Evolutionary conservation across 768 basidiomycete species (phyloP), one percentile per base, ranked within the genome.

Genomic region (Kwoniella dejecticola): DNA sequence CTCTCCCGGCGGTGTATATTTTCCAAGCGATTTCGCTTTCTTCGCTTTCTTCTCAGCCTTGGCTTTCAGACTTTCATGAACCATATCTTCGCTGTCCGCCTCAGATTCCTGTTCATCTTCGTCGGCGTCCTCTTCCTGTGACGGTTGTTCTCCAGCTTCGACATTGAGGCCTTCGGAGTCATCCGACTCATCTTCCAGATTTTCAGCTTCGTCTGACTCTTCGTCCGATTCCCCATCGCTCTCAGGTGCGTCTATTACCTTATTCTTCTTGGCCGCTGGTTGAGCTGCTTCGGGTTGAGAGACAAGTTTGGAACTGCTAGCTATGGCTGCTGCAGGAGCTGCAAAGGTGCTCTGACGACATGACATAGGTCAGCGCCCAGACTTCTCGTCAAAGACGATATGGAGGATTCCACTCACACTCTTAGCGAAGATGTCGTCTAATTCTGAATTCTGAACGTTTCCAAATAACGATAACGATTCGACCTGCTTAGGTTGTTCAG

Each of bases 1-100:
- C 79, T 97, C 94, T 55, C 85, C 86, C 24, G 79, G 64, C 0
- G 89, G 90, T 1, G 83, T 81, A 67, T 82, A 83, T 62, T 86
- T 88, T 15, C 69, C 52, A 46, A 54, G 24, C 49, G 55, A 36
- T 56, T 69, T 66, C 3, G 54, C 41, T 27, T 64, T 60, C 57
- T 77, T 79, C 38, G 52, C 55, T 56, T 60, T 70, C 52, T 67
- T 68, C 52, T 77, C 79, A 13, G 61, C 67, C 52, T 64, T 66
- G 62, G 78, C 77, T 46, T 66, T 67, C 1, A 87, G 52, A 2
- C 85, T 84, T 73, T 89, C 88, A 64, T 91, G 89, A n/a, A 87
- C 82, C n/a, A 86, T 80, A 23, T 81, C 79, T 4, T 63, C 75
- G 33, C 78, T 80, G 15, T 71, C 75, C 6, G 63, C 71, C n/a